These are phyloP conservation scores for Zymoseptoria tritici DNA, from an alignment of 2,329 filamentous ascomycete genomes.

Conservation along the genomic window DNA sequence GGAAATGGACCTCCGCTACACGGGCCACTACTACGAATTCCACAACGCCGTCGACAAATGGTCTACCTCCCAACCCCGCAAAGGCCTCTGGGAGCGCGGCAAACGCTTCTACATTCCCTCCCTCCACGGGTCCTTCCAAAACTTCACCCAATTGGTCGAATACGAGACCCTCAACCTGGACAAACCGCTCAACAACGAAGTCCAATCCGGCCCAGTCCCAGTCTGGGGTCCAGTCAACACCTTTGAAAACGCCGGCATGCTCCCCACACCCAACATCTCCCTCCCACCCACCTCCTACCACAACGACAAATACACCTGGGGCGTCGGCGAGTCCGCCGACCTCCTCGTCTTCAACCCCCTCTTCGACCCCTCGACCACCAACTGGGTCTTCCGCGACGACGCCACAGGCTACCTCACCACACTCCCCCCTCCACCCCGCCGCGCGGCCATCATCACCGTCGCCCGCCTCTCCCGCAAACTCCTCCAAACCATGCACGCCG, in stretches of 20 bases:
- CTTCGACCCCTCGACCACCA: slow-evolving; percentile 64
- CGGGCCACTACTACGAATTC: slow-evolving; percentile 77
- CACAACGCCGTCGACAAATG: slow-evolving; percentile 59
- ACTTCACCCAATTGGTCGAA: slow-evolving; percentile 60
- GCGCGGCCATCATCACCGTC: slow-evolving; percentile 71
- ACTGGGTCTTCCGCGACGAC: slow-evolving; percentile 64
- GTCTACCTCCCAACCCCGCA: slow-evolving; percentile 60
- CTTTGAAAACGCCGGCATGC: slow-evolving; percentile 43
- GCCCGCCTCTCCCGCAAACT: slow-evolving; percentile 64
- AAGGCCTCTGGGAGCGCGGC: slow-evolving; percentile 66
- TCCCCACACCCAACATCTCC: slow-evolving; percentile 55
- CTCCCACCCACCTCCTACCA: slow-evolving; percentile 53
- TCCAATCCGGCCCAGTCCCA: slow-evolving; percentile 44
- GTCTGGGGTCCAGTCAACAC: slow-evolving; percentile 56
- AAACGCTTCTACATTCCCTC: slow-evolving; percentile 66
- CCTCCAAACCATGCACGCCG: slow-evolving; percentile 68
- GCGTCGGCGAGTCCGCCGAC: slow-evolving; percentile 67
- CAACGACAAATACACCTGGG: slow-evolving; percentile 65
- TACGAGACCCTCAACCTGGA: slow-evolving; percentile 45
- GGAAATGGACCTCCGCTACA: slow-evolving; percentile 80
- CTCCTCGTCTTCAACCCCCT: slow-evolving; percentile 70
- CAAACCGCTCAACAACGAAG: slow-evolving; percentile 43
- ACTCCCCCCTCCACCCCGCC: slow-evolving; percentile 55
- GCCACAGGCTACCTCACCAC: slow-evolving; percentile 58
- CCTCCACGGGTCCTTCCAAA: slow-evolving; percentile 59